A percentile compares a stretch with the other conserved stretches of the same genome.
phyloP scores from a whole-genome alignment of 2,329 filamentous ascomycete genomes.

The Diaporthe capsici region DNA sequence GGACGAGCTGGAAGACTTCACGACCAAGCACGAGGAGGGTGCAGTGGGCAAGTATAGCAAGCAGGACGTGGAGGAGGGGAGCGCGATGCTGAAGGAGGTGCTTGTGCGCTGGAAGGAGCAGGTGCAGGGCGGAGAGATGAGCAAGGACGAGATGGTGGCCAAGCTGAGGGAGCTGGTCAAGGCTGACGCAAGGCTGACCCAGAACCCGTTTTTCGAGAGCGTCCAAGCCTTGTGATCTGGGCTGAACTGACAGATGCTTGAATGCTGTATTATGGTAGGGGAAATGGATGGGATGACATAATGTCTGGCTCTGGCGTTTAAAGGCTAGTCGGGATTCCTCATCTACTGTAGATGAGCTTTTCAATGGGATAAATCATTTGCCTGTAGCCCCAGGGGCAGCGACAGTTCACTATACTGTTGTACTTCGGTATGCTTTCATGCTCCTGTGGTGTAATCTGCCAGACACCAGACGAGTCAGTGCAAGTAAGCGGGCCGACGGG shows the following conservation, averaged over 20 bases:
- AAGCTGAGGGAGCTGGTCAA: constrained; percentile 85
- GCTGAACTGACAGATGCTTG: neutral
- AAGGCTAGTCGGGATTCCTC: constrained; percentile 1
- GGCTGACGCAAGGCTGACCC: constrained; percentile 74
- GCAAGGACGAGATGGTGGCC: constrained; percentile 81
- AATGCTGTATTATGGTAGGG: neutral
- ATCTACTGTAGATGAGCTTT: constrained; percentile 5
- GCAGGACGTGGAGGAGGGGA: constrained; percentile 91
- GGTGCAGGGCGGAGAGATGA: constrained; percentile 71
- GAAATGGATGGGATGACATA: constrained; percentile 11
- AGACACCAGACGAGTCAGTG: constrained; percentile 1
- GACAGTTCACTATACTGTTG: neutral
- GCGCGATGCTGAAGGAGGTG: constrained; percentile 85
- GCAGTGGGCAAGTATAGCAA: constrained; percentile 75
- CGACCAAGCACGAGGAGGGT: constrained; percentile 77
- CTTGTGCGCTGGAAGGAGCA: constrained; percentile 89
- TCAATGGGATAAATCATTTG: neutral
- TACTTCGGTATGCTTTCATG: neutral
- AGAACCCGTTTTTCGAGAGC: constrained; percentile 80
- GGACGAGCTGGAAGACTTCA: constrained; percentile 97
- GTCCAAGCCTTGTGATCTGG: constrained; percentile 65
- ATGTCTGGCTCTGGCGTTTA: constrained; percentile 11
- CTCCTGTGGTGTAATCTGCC: constrained; percentile 5
- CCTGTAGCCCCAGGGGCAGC: neutral
- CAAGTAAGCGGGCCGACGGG: neutral